These are phyloP conservation scores for Actinomucor elegans DNA, from an alignment of 371 early-diverging fungal genomes.

Conservation along the genomic window DNA sequence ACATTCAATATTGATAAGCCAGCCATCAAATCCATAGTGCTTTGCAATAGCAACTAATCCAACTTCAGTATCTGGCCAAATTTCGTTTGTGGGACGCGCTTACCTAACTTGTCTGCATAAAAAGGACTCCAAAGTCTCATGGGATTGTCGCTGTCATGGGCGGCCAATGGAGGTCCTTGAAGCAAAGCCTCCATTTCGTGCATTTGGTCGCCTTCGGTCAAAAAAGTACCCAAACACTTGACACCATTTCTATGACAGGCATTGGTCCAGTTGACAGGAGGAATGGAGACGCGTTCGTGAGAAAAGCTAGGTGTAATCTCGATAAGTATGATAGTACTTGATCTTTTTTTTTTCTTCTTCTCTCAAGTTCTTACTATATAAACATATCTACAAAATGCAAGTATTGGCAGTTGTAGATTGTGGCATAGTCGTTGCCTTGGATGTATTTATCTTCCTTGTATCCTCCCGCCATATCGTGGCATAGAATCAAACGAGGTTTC, in stretches of 20 bases:
- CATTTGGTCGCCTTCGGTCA: conserved; percentile 47
- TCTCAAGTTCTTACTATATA: conserved; percentile 40
- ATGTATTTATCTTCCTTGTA: conserved; percentile 53
- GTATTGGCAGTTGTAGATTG: conserved; percentile 48
- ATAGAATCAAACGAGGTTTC: conserved; percentile 10
- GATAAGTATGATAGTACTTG: not conserved
- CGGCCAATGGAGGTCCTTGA: conserved; percentile 21
- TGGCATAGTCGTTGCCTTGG: conserved; percentile 51
- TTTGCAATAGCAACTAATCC: conserved; percentile 54
- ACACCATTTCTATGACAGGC: conserved; percentile 66
- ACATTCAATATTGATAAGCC: conserved; percentile 68
- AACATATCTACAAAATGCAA: conserved; percentile 65
- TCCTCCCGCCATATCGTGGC: conserved; percentile 68
- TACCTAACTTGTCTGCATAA: conserved; percentile 61
- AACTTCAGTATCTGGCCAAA: not conserved
- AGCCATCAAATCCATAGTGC: conserved; percentile 69
- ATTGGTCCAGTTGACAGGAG: conserved; percentile 64
- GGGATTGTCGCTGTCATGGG: conserved; percentile 3
- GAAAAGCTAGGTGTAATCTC: conserved; percentile 41
- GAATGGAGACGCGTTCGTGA: conserved; percentile 59
- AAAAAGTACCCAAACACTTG: conserved; percentile 50
- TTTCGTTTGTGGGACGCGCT: not conserved
- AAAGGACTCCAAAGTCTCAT: conserved; percentile 26
- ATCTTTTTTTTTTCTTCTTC: not conserved
- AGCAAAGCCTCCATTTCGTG: conserved; percentile 49